These are phyloP conservation scores for Pseudogymnoascus sp. DNA, from an alignment of 2,329 filamentous ascomycete genomes.

Conservation along the genomic window DNA sequence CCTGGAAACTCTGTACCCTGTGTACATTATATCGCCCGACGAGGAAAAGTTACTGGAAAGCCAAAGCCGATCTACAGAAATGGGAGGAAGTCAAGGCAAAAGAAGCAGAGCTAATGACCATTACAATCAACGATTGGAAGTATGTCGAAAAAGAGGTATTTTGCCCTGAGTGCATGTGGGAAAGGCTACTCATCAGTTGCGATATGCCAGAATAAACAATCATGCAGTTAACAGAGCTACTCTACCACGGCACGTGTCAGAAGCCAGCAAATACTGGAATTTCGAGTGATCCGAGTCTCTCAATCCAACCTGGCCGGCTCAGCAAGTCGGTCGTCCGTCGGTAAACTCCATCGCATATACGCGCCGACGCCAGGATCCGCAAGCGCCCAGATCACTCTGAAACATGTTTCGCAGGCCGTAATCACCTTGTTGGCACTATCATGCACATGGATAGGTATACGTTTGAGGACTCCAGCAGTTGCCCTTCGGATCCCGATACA, in stretches of 20 bases:
- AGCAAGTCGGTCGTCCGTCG: neutral
- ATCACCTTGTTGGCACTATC: neutral
- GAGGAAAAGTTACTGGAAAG: neutral
- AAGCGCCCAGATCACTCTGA: neutral
- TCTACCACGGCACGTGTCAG: neutral
- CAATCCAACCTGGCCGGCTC: neutral
- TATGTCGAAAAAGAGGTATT: no score
- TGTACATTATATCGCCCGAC: neutral
- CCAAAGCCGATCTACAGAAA: neutral
- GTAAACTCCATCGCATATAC: constrained; percentile 1
- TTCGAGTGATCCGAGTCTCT: neutral
- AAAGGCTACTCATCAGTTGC: no score
- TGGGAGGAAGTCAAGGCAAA: neutral
- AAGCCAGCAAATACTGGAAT: neutral
- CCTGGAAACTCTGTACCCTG: neutral
- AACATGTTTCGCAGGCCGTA: neutral
- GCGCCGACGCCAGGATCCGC: neutral
- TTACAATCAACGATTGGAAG: neutral
- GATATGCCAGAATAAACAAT: no score
- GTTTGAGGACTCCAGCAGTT: neutral
- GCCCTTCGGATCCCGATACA: neutral
- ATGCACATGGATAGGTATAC: neutral
- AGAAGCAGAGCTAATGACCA: neutral
- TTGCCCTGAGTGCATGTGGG: neutral
- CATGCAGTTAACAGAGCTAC: neutral